Percentiles rank a stretch among this genome's conserved stretches.
Evolutionary conservation across 331 rosid genomes (phyloP).

Genomic region (Acacia concinna): DNA sequence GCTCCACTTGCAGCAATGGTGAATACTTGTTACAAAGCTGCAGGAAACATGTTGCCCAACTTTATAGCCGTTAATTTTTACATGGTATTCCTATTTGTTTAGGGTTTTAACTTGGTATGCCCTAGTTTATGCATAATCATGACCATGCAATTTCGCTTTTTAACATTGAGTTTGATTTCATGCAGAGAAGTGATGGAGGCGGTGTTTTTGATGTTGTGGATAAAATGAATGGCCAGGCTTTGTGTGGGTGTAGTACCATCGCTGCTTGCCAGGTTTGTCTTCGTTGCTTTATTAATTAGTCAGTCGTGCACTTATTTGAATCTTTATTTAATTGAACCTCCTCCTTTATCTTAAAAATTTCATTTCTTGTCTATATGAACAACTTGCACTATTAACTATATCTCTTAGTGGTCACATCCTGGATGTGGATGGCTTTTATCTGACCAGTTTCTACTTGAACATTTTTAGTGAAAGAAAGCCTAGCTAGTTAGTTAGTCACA

Average conservation of each 20-base stretch:
- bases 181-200: slow-evolving; percentile 97
- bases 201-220: slow-evolving; percentile 87
- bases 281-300: slow-evolving; percentile 25
- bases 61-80: slow-evolving; percentile 89
- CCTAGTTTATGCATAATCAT: not conserved
- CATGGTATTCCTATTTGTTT: slow-evolving; percentile 62
- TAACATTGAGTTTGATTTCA: slow-evolving; percentile 32
- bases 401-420: slow-evolving; percentile 4
- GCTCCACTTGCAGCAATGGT: slow-evolving; percentile 85
- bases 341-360: slow-evolving; percentile 11
- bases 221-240: slow-evolving; percentile 69
- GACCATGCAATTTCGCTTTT: slow-evolving; percentile 12
- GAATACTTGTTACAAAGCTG: slow-evolving; percentile 81
- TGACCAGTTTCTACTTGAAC: slow-evolving; percentile 5
- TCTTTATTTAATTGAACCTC: slow-evolving; percentile 26
- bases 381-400: not conserved
- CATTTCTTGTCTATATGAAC: not conserved
- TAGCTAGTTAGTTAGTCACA: not conserved
- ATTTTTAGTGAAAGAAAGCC: not conserved
- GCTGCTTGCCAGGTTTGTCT: slow-evolving; percentile 82
- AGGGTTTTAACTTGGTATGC: slow-evolving; percentile 7
- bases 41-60: slow-evolving; percentile 80
- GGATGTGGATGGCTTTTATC: slow-evolving; percentile 23
- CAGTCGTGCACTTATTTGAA: slow-evolving; percentile 12
- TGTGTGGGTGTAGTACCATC: slow-evolving; percentile 84